These are phyloP conservation scores for Pyrrhoderma noxium DNA, from an alignment of 1,284 basidiomycete genomes.

Conservation along the genomic window DNA sequence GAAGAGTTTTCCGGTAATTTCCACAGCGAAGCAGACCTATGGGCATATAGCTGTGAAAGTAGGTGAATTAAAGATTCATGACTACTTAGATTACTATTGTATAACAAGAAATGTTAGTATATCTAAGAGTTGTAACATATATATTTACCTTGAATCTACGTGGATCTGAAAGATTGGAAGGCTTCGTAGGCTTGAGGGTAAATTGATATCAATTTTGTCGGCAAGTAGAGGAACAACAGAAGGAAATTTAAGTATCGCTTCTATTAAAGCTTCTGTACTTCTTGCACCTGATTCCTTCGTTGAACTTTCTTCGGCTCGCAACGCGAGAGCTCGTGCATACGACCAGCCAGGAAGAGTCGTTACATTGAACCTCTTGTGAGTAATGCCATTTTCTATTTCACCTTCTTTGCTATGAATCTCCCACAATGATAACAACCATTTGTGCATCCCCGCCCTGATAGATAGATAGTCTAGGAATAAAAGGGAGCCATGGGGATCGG, in stretches of 20 bases:
- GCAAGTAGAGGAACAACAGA: slow-evolving; percentile 73
- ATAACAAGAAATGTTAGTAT: no score
- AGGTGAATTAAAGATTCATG: slow-evolving; percentile 50
- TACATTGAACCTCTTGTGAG: slow-evolving; percentile 40
- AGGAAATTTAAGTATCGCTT: slow-evolving; percentile 74
- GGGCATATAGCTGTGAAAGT: slow-evolving; percentile 79
- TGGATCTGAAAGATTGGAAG: slow-evolving; percentile 63
- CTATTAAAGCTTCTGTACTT: slow-evolving; percentile 59
- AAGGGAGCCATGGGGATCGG: slow-evolving; percentile 78
- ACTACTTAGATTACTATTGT: slow-evolving; percentile 18
- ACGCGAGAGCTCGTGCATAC: slow-evolving; percentile 68
- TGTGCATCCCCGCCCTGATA: slow-evolving; percentile 68
- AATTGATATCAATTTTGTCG: slow-evolving; percentile 69
- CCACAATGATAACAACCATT: slow-evolving; percentile 73
- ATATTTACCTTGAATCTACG: slow-evolving; percentile 53
- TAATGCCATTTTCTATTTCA: slow-evolving; percentile 21
- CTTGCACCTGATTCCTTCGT: slow-evolving; percentile 42
- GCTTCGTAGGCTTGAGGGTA: slow-evolving; percentile 52
- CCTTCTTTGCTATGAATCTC: slow-evolving; percentile 34
- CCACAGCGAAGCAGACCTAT: slow-evolving; percentile 73
- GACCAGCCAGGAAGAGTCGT: slow-evolving; percentile 72
- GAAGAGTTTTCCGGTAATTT: slow-evolving; percentile 57
- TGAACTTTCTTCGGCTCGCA: slow-evolving; percentile 51
- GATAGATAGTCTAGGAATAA: slow-evolving; percentile 83
- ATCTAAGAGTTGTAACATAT: no score